These are phyloP conservation scores for Didymella glomerata DNA, from an alignment of 2,329 filamentous ascomycete species.

Conservation along the genomic window DNA sequence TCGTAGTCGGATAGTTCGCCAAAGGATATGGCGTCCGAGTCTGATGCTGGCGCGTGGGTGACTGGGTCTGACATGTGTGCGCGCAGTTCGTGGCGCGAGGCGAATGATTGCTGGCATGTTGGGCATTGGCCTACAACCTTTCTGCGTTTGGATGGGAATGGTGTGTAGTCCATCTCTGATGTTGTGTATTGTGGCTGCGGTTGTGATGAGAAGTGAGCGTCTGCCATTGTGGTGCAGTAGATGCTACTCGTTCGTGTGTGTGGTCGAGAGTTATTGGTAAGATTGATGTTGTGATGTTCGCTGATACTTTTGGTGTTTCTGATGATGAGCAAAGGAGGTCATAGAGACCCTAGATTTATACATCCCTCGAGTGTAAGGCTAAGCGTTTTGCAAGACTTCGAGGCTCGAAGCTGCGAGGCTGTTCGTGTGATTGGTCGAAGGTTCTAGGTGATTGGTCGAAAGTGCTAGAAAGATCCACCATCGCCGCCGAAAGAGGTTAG, in stretches of 20 bases:
- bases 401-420: conserved; percentile 14
- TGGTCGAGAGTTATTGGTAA: not conserved
- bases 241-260: not conserved
- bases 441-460: conserved; percentile 20
- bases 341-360: conserved; percentile 3
- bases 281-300: not conserved
- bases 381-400: not conserved
- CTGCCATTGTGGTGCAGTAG: conserved; percentile 13
- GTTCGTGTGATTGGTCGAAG: conserved; percentile 23
- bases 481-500: not conserved
- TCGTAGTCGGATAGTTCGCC: conserved; percentile 17
- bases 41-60: conserved; percentile 12
- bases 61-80: conserved; percentile 19
- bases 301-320: not conserved
- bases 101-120: conserved; percentile 15
- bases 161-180: not conserved
- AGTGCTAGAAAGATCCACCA: conserved; percentile 18
- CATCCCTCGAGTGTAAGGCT: not conserved
- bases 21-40: conserved; percentile 21
- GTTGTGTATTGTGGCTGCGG: not conserved
- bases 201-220: conserved; percentile 6
- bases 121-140: conserved; percentile 20
- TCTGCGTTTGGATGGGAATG: conserved; percentile 5
- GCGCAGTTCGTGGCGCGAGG: conserved; percentile 13
- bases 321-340: not conserved